phyloP scores from a whole-genome alignment of 2,329 filamentous ascomycete genomes.

The Microascus cirrosus region DNA sequence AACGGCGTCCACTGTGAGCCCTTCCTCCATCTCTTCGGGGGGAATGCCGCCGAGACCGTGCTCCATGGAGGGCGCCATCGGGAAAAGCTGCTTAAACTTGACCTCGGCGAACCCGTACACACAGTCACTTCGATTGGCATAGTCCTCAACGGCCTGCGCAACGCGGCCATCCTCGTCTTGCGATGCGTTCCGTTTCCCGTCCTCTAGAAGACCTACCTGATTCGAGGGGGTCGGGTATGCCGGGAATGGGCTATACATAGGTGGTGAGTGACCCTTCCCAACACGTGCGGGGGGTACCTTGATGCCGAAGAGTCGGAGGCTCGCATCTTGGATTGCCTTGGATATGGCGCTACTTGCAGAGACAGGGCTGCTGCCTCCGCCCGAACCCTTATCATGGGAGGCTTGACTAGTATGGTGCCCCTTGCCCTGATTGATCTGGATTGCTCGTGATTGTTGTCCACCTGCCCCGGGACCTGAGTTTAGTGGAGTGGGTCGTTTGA shows the following conservation, averaged over 20 bases:
- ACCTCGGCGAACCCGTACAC: conserved; percentile 97
- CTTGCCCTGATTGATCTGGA: conserved; percentile 62
- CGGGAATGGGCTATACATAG: conserved; percentile 73
- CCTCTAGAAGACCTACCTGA: conserved; percentile 53
- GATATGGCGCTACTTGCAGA: conserved; percentile 86
- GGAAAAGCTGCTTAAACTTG: conserved; percentile 95
- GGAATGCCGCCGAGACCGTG: conserved; percentile 56
- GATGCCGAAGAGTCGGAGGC: conserved; percentile 60
- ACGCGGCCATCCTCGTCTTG: conserved; percentile 69
- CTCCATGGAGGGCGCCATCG: conserved; percentile 67
- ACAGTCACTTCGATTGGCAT: conserved; percentile 86
- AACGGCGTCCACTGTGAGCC: conserved; percentile 74
- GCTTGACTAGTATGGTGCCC: conserved; percentile 62
- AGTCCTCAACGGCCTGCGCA: conserved; percentile 78
- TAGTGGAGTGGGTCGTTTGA: conserved; percentile 70
- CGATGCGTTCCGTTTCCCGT: conserved; percentile 45
- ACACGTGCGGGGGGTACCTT: conserved; percentile 55
- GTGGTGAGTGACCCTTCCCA: conserved; percentile 58
- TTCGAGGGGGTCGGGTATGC: conserved; percentile 63
- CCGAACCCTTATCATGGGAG: conserved; percentile 69
- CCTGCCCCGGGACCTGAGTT: conserved; percentile 41
- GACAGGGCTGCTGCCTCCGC: conserved; percentile 32
- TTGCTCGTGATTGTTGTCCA: conserved; percentile 55
- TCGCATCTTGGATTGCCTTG: conserved; percentile 91
- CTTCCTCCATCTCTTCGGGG: conserved; percentile 50